Base-by-base conservation (phyloP, 73 alveolate species). In the Urostyla sp. region DNA sequence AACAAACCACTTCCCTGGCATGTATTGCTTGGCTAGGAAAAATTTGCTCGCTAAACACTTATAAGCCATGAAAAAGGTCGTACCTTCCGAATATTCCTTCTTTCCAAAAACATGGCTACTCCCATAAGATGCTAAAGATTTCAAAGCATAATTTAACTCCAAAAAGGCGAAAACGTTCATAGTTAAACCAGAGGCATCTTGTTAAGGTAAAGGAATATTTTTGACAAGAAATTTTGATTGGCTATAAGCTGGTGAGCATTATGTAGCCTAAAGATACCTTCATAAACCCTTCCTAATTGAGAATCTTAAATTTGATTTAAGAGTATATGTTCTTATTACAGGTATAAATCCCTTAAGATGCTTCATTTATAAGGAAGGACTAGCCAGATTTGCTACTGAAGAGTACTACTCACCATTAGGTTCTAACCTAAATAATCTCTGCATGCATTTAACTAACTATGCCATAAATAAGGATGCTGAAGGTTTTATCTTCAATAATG, bases 361-460 rank as follows among this genome's bases (percentile, higher is more conserved):
- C 31, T 96, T 78, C 77, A 79, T 96, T 46, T 94, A 89, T 91
- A 82, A 93, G 51, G 97, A 96, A 77, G 99, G 99, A 0, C 84
- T 96, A 66, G 98, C 97, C 0, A 85, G 99, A 56, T 92, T 96
- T 76, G 99, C 99, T 13, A 96, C 99, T 5, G 97, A 94, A 50
- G 92, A 84, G 57, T 96, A 96, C 75, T 45, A 85, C 55, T 75
- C 85, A 24, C 97, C 96, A 0, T 50, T 76, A 26, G 88, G 87
- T 40, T 50, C 69, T 35, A 94, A 96, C 74, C 55, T 90, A 72
- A 84, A 80, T 27, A 89, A 91, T 59, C 84, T 81, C 35, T 92
- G 90, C 87, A 92, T 94, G 89, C 98, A 94, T 87, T 76, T 94
- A 60, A 94, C 99, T 48, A 94, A 94, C 81, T 94, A 92, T 90